Percentiles rank a stretch among this genome's conserved stretches.
These are phyloP conservation scores for Trametes coccinea DNA, from an alignment of 768 basidiomycete species.

Conservation along the genomic window DNA sequence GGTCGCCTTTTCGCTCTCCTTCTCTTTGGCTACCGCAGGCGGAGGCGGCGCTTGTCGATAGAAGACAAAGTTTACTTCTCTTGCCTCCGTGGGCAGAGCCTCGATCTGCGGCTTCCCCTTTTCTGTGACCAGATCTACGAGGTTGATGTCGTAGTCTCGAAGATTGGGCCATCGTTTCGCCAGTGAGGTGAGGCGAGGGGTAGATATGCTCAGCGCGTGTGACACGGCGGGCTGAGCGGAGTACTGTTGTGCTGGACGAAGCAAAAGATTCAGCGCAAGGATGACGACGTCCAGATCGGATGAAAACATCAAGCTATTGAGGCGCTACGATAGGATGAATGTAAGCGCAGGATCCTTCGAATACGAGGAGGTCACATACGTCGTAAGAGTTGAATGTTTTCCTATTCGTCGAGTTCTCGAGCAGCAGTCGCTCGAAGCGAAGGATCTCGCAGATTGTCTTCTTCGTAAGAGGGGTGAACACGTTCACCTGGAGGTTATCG, in stretches of 20 bases:
- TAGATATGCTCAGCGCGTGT: slow-evolving; percentile 78
- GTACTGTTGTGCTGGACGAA: slow-evolving; percentile 95
- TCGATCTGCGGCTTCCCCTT: slow-evolving; percentile 55
- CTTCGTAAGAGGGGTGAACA: slow-evolving; percentile 77
- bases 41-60: slow-evolving; percentile 57
- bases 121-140: slow-evolving; percentile 68
- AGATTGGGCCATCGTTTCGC: slow-evolving; percentile 83
- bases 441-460: slow-evolving; percentile 78
- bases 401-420: slow-evolving; percentile 97
- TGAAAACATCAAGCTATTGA: slow-evolving; percentile 85
- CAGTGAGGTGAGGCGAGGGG: slow-evolving; percentile 76
- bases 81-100: slow-evolving; percentile 66
- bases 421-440: slow-evolving; percentile 81
- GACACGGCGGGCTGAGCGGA: slow-evolving; percentile 85
- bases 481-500: slow-evolving; percentile 77
- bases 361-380: slow-evolving; percentile 52
- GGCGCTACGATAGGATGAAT: slow-evolving; percentile 53
- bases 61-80: slow-evolving; percentile 80
- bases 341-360: neutral
- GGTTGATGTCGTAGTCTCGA: slow-evolving; percentile 76
- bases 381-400: slow-evolving; percentile 97
- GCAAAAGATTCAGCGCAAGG: slow-evolving; percentile 77
- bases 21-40: slow-evolving; percentile 26
- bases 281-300: slow-evolving; percentile 89
- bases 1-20: slow-evolving; percentile 44